Base-by-base conservation (phyloP, 208 protist species). In the Acanthamoeba polyphaga region DNA sequence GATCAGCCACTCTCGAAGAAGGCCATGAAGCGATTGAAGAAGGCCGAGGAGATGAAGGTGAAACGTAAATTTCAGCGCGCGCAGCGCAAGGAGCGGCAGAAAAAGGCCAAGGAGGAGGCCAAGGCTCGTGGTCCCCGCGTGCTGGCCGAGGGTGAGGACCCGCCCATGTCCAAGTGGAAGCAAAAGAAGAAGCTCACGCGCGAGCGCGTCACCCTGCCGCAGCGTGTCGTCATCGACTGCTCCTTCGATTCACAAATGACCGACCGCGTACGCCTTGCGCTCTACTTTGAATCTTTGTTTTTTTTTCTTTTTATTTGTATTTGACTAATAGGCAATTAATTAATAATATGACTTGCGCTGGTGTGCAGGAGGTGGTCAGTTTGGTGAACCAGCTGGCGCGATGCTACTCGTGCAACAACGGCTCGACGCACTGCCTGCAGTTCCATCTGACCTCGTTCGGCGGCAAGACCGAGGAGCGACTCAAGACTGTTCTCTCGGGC, bases 241-340 rank as follows among this genome's bases (percentile, higher is more conserved):
- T 92, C 87, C 87, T 92, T 92, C 29, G 87, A 92, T 34, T 72
- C 87, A 12, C 62, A 49, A 3, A 92, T 92, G 87, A 74, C 64
- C 24, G 62, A 68, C 24, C n/a, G 46, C n/a, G 87, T 92, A 76
- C 64, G 10, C 17, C 10, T 13, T 32, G 53, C 17, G 12, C 27
- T 0, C 29, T 9, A 1, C 0, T 8, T 72, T 72, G 7, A 38
- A 38, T 24, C 5, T 22, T 82, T 7, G 6, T 3, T 88, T 64
- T 55, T 29, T 17, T 3, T 85, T 19, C 7, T 1, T 66, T 72
- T 91, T 51, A 24, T 24, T 51, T 58, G 1, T 10, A 34, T 84
- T 51, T 49, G n/a, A 32, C 1, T 27, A 55, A 84, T 55, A 58
- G 32, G 10, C 10, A 72, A 72, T 38, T 19, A 55, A 58, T 17